Evolutionary conservation across 1,284 basidiomycete species (phyloP).

Genomic region (Apiotrichum siamense): DNA sequence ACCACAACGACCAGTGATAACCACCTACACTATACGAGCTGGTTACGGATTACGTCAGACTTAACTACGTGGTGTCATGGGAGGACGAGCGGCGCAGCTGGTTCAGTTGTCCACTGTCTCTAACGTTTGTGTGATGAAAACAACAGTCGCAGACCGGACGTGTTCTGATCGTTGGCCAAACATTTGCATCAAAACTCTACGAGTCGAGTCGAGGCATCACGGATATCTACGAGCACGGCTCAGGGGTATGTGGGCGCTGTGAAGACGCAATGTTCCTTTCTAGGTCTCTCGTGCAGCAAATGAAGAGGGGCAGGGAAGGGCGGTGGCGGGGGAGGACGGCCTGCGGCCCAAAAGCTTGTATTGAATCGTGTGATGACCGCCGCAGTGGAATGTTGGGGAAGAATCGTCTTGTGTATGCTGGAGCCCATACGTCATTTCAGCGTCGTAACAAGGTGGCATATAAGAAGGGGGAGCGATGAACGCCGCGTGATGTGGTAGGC

Average conservation of each 20-base stretch:
- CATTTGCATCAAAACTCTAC: neutral
- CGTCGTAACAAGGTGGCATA: neutral
- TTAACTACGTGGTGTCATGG: no score
- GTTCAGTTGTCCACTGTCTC: no score
- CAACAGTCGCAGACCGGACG: no score
- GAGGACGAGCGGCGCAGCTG: no score
- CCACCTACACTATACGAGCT: no score
- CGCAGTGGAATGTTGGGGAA: neutral
- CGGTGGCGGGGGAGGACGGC: no score
- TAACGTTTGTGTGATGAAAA: no score
- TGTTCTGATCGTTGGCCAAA: no score
- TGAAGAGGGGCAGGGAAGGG: neutral
- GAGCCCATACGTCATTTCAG: neutral
- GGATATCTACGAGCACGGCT: slow-evolving; percentile 1
- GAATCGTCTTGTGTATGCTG: neutral
- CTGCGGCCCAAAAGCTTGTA: no score
- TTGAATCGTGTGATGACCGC: no score
- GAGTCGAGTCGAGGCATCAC: neutral
- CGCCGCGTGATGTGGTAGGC: neutral
- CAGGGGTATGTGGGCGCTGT: neutral
- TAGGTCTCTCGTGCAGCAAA: neutral
- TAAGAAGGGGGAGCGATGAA: neutral
- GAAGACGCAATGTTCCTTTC: neutral
- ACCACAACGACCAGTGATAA: no score
- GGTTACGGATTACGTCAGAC: no score